phyloP scores from a whole-genome alignment of 352 stramenopile species.

The Pythium folliculosum region DNA sequence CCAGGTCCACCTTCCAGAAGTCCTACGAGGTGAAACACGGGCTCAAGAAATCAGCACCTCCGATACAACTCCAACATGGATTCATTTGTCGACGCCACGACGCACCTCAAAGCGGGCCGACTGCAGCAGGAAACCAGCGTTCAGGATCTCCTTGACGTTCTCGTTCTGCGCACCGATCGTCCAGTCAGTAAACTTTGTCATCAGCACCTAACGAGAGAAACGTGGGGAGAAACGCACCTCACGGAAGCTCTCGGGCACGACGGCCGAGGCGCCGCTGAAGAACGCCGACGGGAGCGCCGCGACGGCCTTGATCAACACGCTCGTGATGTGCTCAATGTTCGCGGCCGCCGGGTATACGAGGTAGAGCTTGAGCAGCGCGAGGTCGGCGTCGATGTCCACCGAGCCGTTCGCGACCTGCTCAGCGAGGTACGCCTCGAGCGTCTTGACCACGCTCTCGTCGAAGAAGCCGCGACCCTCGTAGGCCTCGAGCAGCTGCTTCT shows the following conservation, averaged over 20 bases:
- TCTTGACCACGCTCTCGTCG: slow-evolving; percentile 43
- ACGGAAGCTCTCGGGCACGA: slow-evolving; percentile 68
- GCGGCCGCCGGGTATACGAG: slow-evolving; percentile 60
- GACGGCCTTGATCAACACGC: slow-evolving; percentile 73
- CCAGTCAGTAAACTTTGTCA: background rate
- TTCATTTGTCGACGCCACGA: background rate
- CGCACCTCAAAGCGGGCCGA: slow-evolving; percentile 66
- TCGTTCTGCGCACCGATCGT: slow-evolving; percentile 37
- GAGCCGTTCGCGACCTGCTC: slow-evolving; percentile 68
- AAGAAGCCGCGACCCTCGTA: slow-evolving; percentile 55
- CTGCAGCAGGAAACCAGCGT: slow-evolving; percentile 71
- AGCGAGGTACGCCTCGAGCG: slow-evolving; percentile 70
- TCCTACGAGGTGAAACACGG: slow-evolving; percentile 28
- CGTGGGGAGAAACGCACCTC: slow-evolving; percentile 16
- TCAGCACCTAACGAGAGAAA: background rate
- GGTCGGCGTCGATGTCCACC: slow-evolving; percentile 75
- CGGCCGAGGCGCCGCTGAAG: slow-evolving; percentile 72
- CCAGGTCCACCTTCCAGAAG: slow-evolving; percentile 74
- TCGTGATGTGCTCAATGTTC: slow-evolving; percentile 63
- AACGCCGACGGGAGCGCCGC: slow-evolving; percentile 69
- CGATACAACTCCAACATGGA: too few relatives aligned
- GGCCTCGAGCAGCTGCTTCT: slow-evolving; percentile 58
- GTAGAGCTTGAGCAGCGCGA: slow-evolving; percentile 86
- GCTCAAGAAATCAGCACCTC: too few relatives aligned
- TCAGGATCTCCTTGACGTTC: slow-evolving; percentile 56